These are phyloP conservation scores for Populus ilicifolia DNA, from an alignment of 345 rosid species.

Conservation along the genomic window DNA sequence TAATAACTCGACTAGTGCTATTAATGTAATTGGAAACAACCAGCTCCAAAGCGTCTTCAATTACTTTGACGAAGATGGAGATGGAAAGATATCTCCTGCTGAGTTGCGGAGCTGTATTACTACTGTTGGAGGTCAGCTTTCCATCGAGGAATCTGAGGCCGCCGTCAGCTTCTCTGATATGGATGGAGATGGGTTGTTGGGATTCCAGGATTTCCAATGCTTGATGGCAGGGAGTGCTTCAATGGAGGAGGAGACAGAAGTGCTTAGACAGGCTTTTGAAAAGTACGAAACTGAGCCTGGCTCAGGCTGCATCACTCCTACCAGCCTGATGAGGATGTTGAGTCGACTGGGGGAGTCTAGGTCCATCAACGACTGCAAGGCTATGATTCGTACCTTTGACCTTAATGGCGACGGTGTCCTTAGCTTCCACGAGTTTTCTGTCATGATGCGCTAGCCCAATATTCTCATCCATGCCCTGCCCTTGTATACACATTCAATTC, in stretches of 20 bases:
- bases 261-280: constrained; percentile 51
- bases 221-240: constrained; percentile 37
- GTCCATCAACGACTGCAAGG: constrained; percentile 46
- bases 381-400: constrained; percentile 61
- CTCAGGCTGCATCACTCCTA: constrained; percentile 48
- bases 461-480: background rate
- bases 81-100: constrained; percentile 50
- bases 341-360: constrained; percentile 46
- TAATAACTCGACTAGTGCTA: background rate
- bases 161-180: constrained; percentile 47
- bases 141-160: constrained; percentile 49
- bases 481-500: background rate
- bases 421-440: constrained; percentile 59
- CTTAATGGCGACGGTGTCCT: constrained; percentile 67
- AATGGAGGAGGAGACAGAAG: constrained; percentile 47
- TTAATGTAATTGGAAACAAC: no score
- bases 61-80: constrained; percentile 55
- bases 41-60: constrained; percentile 35
- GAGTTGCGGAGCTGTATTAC: constrained; percentile 52
- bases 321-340: constrained; percentile 56
- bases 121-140: constrained; percentile 41
- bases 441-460: constrained; percentile 45
- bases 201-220: constrained; percentile 50
- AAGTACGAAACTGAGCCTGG: constrained; percentile 50
- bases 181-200: constrained; percentile 60